These are phyloP conservation scores for Azolla pinnata DNA, from an alignment of 75 land plant genomes.

Conservation along the genomic window DNA sequence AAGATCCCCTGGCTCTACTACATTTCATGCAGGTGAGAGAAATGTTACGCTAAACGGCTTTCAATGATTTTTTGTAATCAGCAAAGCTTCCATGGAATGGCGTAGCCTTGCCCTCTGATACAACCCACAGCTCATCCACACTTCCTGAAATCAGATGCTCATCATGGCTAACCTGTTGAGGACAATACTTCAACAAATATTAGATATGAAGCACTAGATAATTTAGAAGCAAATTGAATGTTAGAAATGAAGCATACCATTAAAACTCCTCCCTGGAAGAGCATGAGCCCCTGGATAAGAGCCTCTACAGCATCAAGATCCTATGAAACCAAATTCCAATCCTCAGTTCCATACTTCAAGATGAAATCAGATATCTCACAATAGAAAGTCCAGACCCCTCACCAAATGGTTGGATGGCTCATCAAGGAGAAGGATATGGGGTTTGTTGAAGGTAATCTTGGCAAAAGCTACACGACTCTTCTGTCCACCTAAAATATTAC, in stretches of 20 bases:
- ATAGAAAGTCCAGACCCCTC: too few species aligned
- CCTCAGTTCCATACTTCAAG: not conserved
- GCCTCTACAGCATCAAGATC: constrained; percentile 99
- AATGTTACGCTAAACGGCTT: constrained; percentile 13
- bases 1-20: too few species aligned
- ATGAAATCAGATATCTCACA: not conserved
- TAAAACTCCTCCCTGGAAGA: constrained; percentile 95
- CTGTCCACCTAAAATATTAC: constrained; percentile 69
- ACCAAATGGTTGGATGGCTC: constrained; percentile 99
- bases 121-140: constrained; percentile 91
- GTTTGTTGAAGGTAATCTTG: constrained; percentile 96
- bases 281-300: constrained; percentile 88
- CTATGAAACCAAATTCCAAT: constrained; percentile 30
- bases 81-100: constrained; percentile 78
- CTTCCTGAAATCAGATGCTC: constrained; percentile 97
- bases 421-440: constrained; percentile 88
- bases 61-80: constrained; percentile 84
- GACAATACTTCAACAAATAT: not conserved
- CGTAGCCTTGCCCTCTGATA: constrained; percentile 71
- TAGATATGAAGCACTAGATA: not conserved
- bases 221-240: not conserved
- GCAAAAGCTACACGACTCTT: constrained; percentile 99
- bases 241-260: constrained; percentile 47
- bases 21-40: too few species aligned
- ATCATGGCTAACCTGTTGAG: constrained; percentile 92